A percentile compares a stretch with the other conserved stretches of the same genome.
These are phyloP conservation scores for Echinosophora koreensis DNA, from an alignment of 306 rosid species.

Conservation along the genomic window DNA sequence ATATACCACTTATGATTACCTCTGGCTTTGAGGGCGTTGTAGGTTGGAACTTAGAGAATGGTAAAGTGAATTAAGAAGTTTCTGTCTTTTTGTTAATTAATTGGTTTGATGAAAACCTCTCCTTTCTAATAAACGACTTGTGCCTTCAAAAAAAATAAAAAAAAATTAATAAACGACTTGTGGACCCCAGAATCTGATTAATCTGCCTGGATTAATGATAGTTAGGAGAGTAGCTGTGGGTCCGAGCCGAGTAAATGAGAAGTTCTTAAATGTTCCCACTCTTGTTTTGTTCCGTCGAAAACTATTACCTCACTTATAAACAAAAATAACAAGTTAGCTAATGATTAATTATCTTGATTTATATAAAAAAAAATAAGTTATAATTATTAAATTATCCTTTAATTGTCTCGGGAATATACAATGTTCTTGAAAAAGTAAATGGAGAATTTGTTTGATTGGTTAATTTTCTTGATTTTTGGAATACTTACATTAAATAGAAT, in stretches of 20 bases:
- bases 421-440: no score
- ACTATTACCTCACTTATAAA: no score
- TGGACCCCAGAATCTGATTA: slow-evolving; percentile 27
- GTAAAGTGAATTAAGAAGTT: slow-evolving; percentile 35
- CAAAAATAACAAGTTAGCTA: no score
- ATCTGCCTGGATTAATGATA: slow-evolving; percentile 7
- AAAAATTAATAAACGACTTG: slow-evolving; percentile 12
- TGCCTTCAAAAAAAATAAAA: no score
- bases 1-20: slow-evolving; percentile 54
- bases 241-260: background rate
- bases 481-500: no score
- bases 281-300: background rate
- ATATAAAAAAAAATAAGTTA: no score
- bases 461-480: no score
- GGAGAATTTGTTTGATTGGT: no score
- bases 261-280: slow-evolving; percentile 4
- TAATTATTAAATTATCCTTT: no score
- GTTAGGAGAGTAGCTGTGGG: slow-evolving; percentile 34
- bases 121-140: background rate
- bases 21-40: slow-evolving; percentile 26
- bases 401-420: no score
- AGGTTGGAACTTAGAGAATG: slow-evolving; percentile 49
- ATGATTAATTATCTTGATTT: no score
- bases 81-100: slow-evolving; percentile 35
- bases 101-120: slow-evolving; percentile 21